Base-by-base conservation (phyloP, 106 monocot species). In the Apostasia shenzhenica region DNA sequence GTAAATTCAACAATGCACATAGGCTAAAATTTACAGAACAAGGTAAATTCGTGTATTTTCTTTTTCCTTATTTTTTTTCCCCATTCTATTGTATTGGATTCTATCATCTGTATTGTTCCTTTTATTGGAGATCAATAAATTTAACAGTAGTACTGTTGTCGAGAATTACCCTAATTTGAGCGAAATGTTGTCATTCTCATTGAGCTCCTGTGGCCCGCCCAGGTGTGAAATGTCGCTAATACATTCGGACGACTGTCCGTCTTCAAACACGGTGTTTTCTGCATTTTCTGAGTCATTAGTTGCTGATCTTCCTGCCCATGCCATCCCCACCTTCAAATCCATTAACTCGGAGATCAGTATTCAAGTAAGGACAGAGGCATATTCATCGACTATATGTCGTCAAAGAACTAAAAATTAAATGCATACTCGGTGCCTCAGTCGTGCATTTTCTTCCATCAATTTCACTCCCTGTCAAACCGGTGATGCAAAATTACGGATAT, bases 201-300 rank as follows among this genome's bases (percentile, higher is more conserved):
- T 85, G 51, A 61, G 78, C 42, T 90, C 86, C 6, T 72, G 81
- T 41, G 85, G 71, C 4, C 70, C 66, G 63, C 72, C 73, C 3
- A 80, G 58, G 13, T 78, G 72, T 10, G 71, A 69, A 9, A 72
- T 72, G 67, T 75, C 78, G 45, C 83, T 90, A 45, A 79, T 77
- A 7, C 86, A 86, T 58, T 85, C 85, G 13, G 81, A 81, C 0
- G 85, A 90, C 45, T 78, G 86, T 6, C 86, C 80, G 42, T 89
- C 89, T 59, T 85, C 80, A 57, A 45, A 53, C 2, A 80, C 7
- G 14, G 57, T 66, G 54, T 59, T 89, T 54, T 86, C 85, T 8
- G 63, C 54, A 26, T 85, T 72, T 70, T 61, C 85, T 12, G 57
- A 48, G 41, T 89, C 72, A 76, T 54, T 57, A 37, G 54, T 44